Base-by-base conservation (phyloP, 2,329 filamentous ascomycete species). In the Nemania diffusa region DNA sequence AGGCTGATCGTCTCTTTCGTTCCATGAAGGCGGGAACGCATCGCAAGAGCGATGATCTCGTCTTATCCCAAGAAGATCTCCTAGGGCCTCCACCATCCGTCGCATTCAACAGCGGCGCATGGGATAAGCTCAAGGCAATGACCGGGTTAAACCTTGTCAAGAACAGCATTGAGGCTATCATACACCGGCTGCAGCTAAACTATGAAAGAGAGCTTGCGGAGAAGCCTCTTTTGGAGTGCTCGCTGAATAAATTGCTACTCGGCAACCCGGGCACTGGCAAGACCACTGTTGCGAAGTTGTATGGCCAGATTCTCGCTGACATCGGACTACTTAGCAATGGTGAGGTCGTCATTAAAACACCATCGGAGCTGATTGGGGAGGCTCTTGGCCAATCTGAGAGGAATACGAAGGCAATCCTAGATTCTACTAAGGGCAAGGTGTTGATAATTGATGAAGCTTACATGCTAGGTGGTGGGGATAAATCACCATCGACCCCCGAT, bases 221-320 rank as follows among this genome's bases (percentile, higher is more conserved):
- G 11, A 5, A 17, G 15, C 57, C 27, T 2, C 44, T 44, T 13
- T n/a, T 37, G 1, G n/a, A n/a, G 1, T 26, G 26, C 27, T 87
- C 84, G 0, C 81, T 93, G 0, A 94, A 93, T 75, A 82, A 84
- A 7, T 87, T 93, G 1, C 92, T 94, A 62, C 74, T 93, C 0
- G 92, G 92, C 0, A 86, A 84, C 1, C 92, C 92, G 0, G 92
- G 92, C 0, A 94, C 92, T 0, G 91, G 92, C 0, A 94, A 94
- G 72, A 94, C 92, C 0, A 90, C 90, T 0, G 88, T 94, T 0
- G 92, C 90, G 0, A 92, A 91, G 74, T 78, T 93, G 0, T 94
- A 93, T 70, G 91, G 90, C 0, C 79, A 84, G 44, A 90, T 94
- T 1, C 81, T 94, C 0, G 88, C 85, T 0, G 87, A 92, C 62